phyloP scores from a whole-genome alignment of 2,329 filamentous ascomycete genomes.

The Fusarium guadeloupense region DNA sequence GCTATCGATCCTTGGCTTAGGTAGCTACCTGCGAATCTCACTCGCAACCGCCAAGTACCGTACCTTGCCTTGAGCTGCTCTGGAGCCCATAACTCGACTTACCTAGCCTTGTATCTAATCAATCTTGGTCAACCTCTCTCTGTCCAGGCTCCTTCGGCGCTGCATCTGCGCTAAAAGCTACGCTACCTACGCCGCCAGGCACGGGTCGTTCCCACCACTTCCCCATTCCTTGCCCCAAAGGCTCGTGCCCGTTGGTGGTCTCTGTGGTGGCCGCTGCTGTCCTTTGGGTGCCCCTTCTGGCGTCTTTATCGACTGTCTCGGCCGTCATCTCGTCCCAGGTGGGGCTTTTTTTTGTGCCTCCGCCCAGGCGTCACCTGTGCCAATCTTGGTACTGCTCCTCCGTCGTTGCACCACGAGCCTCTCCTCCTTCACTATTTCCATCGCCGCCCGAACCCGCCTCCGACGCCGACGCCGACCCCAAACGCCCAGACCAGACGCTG shows the following conservation, averaged over 20 bases:
- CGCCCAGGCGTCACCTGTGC: slow-evolving; percentile 46
- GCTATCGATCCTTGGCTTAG: not conserved
- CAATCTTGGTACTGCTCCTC: slow-evolving; percentile 45
- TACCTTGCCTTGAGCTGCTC: slow-evolving; percentile 4
- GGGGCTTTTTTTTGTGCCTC: slow-evolving; percentile 46
- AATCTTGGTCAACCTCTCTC: slow-evolving; percentile 17
- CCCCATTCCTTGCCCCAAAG: slow-evolving; percentile 39
- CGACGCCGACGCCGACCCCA: slow-evolving; percentile 34
- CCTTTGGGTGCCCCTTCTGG: slow-evolving; percentile 33
- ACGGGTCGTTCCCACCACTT: slow-evolving; percentile 45
- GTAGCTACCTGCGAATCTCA: slow-evolving; percentile 7
- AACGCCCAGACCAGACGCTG: slow-evolving; percentile 43
- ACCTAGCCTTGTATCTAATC: slow-evolving; percentile 9
- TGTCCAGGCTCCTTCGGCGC: slow-evolving; percentile 38
- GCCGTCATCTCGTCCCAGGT: slow-evolving; percentile 47
- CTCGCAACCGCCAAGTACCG: not conserved
- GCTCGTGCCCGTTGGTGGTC: slow-evolving; percentile 43
- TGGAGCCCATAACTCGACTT: slow-evolving; percentile 14
- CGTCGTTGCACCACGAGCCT: slow-evolving; percentile 46
- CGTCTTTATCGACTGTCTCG: slow-evolving; percentile 43
- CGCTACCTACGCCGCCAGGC: slow-evolving; percentile 45
- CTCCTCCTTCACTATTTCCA: slow-evolving; percentile 43
- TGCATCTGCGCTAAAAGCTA: slow-evolving; percentile 42
- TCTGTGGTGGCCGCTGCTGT: slow-evolving; percentile 26
- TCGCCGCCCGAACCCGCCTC: slow-evolving; percentile 37